phyloP scores from a whole-genome alignment of 2,329 filamentous ascomycete genomes.

The Xylariales sp. region DNA sequence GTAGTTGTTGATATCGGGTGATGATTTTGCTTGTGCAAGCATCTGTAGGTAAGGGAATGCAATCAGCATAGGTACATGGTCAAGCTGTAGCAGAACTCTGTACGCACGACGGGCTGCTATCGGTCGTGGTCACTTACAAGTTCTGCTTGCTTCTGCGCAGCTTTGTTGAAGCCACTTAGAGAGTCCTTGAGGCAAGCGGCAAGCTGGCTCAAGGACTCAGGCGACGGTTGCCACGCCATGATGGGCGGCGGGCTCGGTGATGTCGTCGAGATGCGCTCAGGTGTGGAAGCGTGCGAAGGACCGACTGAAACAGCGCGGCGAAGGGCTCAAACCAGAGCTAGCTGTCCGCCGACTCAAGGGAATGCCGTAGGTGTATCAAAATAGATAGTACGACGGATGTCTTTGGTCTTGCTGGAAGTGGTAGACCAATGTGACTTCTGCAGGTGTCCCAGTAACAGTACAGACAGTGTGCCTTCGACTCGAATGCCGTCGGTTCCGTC shows the following conservation, averaged over 20 bases:
- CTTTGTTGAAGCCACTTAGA: constrained; percentile 75
- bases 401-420: no score
- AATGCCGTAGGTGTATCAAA: no score
- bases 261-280: not conserved
- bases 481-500: no score
- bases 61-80: no score
- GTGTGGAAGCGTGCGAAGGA: not conserved
- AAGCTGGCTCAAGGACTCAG: constrained; percentile 84
- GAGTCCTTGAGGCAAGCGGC: constrained; percentile 88
- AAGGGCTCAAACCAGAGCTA: not conserved
- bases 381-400: no score
- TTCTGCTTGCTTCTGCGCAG: constrained; percentile 84
- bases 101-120: no score
- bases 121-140: constrained; percentile 51
- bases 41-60: constrained; percentile 64
- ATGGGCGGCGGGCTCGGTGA: constrained; percentile 15
- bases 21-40: constrained; percentile 82
- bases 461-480: no score
- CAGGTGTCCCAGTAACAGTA: no score
- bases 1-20: constrained; percentile 96
- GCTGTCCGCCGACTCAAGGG: no score
- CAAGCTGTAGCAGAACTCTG: no score
- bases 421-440: no score
- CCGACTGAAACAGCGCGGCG: not conserved
- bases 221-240: constrained; percentile 92